phyloP scores from a whole-genome alignment of 1,284 basidiomycete species.

The Pyrrhoderma lamaoense region DNA sequence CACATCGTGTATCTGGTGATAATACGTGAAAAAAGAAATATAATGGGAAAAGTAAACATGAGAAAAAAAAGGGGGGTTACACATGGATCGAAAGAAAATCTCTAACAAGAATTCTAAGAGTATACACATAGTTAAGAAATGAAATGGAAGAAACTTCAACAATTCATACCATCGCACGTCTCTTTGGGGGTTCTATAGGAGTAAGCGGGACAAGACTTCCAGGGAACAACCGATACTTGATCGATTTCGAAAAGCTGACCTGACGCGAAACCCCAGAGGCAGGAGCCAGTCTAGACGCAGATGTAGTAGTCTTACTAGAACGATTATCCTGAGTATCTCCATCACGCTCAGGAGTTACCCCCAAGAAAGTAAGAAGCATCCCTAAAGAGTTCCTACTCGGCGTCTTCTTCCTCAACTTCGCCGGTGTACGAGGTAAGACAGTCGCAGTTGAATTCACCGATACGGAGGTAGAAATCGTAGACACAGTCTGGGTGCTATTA shows the following conservation, averaged over 20 bases:
- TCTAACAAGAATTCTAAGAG: too few species aligned
- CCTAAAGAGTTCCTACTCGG: slow-evolving; percentile 3
- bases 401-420: slow-evolving; percentile 5
- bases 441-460: slow-evolving; percentile 1
- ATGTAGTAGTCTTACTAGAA: not conserved
- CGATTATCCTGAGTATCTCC: slow-evolving; percentile 4
- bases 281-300: slow-evolving; percentile 6
- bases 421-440: slow-evolving; percentile 1
- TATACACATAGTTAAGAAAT: too few species aligned
- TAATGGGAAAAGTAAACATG: too few species aligned
- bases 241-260: slow-evolving; percentile 1
- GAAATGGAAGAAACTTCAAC: too few species aligned
- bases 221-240: slow-evolving; percentile 15
- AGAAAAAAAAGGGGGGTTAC: too few species aligned
- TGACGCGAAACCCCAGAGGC: not conserved
- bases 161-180: too few species aligned
- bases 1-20: too few species aligned
- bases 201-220: slow-evolving; percentile 12
- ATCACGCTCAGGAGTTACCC: not conserved
- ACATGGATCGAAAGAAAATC: too few species aligned
- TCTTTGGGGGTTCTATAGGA: not conserved
- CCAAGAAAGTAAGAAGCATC: slow-evolving; percentile 14
- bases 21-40: too few species aligned
- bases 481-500: not conserved
- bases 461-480: slow-evolving; percentile 6